These are phyloP conservation scores for Wickerhamiella azymoides DNA, from an alignment of 805 yeast genomes.

Conservation along the genomic window DNA sequence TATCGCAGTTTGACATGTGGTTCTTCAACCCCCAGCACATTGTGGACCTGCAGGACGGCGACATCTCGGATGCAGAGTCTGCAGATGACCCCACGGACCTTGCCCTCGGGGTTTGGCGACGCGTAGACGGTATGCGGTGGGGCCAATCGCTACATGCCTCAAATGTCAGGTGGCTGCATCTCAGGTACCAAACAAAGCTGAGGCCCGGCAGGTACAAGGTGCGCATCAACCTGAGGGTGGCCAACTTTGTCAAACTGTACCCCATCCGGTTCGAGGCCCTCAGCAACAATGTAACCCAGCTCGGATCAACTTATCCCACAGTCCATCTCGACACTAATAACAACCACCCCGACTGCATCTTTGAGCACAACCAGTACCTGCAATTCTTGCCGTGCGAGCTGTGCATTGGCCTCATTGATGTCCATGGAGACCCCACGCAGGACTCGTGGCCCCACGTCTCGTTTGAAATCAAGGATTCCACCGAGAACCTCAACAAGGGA, in stretches of 20 bases:
- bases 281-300: constrained; percentile 11
- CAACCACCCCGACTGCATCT: constrained; percentile 7
- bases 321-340: constrained; percentile 6
- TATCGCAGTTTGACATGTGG: constrained; percentile 16
- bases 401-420: constrained; percentile 10
- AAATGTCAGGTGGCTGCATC: constrained; percentile 11
- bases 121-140: constrained; percentile 10
- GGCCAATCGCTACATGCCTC: constrained; percentile 13
- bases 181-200: constrained; percentile 14
- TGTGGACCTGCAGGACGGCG: constrained; percentile 4
- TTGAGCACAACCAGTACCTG: constrained; percentile 11
- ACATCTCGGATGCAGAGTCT: not conserved
- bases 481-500: constrained; percentile 12
- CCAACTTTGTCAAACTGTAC: constrained; percentile 11
- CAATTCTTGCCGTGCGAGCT: constrained; percentile 7
- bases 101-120: constrained; percentile 10
- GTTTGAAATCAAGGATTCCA: constrained; percentile 24
- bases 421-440: not conserved
- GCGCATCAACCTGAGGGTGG: constrained; percentile 11
- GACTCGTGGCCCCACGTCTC: constrained; percentile 15
- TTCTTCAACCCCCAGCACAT: constrained; percentile 15
- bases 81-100: constrained; percentile 2
- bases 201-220: constrained; percentile 14
- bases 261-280: constrained; percentile 10
- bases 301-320: constrained; percentile 8